Percentiles rank a stretch among this genome's conserved stretches.
Evolutionary conservation across 306 rosid genomes (phyloP).

Genomic region (Sicyos baderoa): DNA sequence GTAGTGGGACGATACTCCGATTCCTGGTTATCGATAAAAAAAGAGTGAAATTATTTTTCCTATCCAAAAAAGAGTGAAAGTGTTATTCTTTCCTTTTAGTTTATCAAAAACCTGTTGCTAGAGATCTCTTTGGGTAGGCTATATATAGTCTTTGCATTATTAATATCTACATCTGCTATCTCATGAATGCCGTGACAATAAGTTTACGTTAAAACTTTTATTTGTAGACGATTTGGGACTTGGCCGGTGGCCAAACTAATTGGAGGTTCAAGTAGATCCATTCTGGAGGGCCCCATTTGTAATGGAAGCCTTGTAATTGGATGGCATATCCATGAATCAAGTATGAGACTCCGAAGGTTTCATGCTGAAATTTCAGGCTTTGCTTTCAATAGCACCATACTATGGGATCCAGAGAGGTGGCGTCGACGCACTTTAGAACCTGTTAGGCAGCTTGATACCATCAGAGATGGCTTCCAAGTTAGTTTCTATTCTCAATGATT

Average conservation of each 20-base stretch:
- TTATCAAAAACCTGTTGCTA: background rate
- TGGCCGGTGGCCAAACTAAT: slow-evolving; percentile 63
- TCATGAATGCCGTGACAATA: slow-evolving; percentile 3
- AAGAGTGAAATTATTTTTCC: background rate
- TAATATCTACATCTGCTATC: background rate
- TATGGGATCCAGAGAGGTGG: slow-evolving; percentile 83
- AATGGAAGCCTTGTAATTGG: slow-evolving; percentile 74
- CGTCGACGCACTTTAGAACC: slow-evolving; percentile 63
- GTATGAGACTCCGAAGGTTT: slow-evolving; percentile 43
- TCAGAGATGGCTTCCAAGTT: slow-evolving; percentile 54
- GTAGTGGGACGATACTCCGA: too few relatives aligned
- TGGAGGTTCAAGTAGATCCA: slow-evolving; percentile 28
- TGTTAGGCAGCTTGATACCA: slow-evolving; percentile 55
- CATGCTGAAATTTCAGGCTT: slow-evolving; percentile 70
- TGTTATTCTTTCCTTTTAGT: background rate
- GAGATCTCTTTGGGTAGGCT: background rate
- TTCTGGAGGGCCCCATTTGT: slow-evolving; percentile 71
- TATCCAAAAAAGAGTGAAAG: background rate
- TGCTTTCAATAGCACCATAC: slow-evolving; percentile 84
- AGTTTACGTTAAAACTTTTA: slow-evolving; percentile 17
- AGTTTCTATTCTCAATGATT: slow-evolving; percentile 21
- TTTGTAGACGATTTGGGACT: slow-evolving; percentile 72
- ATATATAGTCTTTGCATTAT: background rate
- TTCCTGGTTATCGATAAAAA: too few relatives aligned
- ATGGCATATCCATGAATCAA: slow-evolving; percentile 58